Base-by-base conservation (phyloP, 2,329 filamentous ascomycete genomes). In the Trichoderma atroviride region DNA sequence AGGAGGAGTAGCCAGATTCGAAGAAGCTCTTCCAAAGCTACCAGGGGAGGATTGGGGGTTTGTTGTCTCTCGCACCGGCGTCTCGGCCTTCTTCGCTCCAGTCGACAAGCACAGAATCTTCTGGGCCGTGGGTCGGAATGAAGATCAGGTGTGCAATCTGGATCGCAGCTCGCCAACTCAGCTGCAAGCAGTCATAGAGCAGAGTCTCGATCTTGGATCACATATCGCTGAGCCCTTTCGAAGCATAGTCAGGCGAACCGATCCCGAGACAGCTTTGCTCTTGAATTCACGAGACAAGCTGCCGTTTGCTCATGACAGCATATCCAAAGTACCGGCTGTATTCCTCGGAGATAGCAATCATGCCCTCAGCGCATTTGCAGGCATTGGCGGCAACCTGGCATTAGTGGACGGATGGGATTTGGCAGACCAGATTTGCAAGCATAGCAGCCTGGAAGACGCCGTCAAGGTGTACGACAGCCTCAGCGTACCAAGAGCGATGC, bases 301-400 rank as follows among this genome's bases (percentile, higher is more conserved):
- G 68, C 80, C 81, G 0, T 82, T 84, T 77, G 83, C 62, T 0
- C 82, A 85, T 56, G 71, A 75, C 9, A 69, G 71, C 7, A 57
- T 76, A 4, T 27, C 67, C 1, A 58, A 74, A 4, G 22, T 73
- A 11, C 73, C 75, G 0, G 76, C 83, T 9, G 73, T 86, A 11
- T 86, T 83, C 62, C 81, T 86, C 27, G 84, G 84, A 13, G 83
- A 86, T 71, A 78, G 79, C 67, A 86, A 86, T 70, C 84, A 86
- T 72, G 83, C 83, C 1, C 77, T 85, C 6, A 84, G 79, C 63
- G 82, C 83, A 0, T 86, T 85, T 74, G 81, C 83, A 5, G 83
- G 84, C 0, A 82, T 80, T 68, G 84, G 84, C 0, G 83, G 83
- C 0, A 85, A 84, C 71, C 72, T 85, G 69, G 84, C 83, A 3